Conservation (phyloP, 495 filamentous ascomycete genomes). For the Stereocaulon alpinum region DNA sequence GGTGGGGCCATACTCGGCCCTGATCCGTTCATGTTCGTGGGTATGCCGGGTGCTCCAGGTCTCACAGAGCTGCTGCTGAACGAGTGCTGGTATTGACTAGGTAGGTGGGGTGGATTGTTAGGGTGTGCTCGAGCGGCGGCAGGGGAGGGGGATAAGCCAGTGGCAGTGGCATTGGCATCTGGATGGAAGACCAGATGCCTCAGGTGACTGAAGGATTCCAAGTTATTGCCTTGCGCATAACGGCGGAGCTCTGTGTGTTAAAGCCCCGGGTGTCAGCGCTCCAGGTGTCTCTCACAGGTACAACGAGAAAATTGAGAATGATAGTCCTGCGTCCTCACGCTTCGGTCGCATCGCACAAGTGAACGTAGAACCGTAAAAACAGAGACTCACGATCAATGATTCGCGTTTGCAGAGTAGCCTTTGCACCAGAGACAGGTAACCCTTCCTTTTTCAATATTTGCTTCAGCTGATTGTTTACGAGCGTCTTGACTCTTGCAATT, state of each 20-base stretch:
- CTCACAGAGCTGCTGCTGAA: slow-evolving; percentile 4
- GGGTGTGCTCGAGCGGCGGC: slow-evolving; percentile 8
- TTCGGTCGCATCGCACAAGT: background rate
- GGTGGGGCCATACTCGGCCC: slow-evolving; percentile 20
- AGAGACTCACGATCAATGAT: slow-evolving; percentile 60
- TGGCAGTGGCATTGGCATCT: slow-evolving; percentile 20
- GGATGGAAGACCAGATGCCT: slow-evolving; percentile 27
- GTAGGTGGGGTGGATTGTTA: slow-evolving; percentile 9
- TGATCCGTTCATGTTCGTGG: slow-evolving; percentile 29
- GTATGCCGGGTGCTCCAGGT: slow-evolving; percentile 20
- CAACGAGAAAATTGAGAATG: background rate
- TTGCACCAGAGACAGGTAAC: slow-evolving; percentile 66
- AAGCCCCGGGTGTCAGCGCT: slow-evolving; percentile 20
- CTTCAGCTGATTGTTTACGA: slow-evolving; percentile 65
- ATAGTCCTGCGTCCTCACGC: background rate
- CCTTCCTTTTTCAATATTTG: slow-evolving; percentile 59
- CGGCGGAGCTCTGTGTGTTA: slow-evolving; percentile 22
- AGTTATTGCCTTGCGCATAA: slow-evolving; percentile 23
- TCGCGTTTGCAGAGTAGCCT: slow-evolving; percentile 64
- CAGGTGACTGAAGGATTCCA: slow-evolving; percentile 28
- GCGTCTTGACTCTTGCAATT: slow-evolving; percentile 41
- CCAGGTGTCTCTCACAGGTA: background rate
- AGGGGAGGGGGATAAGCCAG: slow-evolving; percentile 16
- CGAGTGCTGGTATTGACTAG: slow-evolving; percentile 22
- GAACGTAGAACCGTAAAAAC: background rate